Base-by-base conservation (phyloP, 129 eudicot species). In the Ambrosia trifida region DNA sequence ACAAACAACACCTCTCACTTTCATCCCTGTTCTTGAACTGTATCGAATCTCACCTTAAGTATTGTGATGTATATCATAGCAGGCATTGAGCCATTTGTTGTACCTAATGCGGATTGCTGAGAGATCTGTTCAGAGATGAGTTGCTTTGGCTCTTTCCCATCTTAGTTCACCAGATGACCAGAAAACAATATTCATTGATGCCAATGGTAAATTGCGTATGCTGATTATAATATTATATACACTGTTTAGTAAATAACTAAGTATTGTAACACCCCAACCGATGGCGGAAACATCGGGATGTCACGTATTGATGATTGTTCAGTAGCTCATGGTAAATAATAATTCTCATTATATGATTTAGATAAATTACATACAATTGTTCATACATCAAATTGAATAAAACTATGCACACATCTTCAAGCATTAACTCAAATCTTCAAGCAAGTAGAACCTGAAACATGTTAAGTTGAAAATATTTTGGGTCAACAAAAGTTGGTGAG, bases 141-240 rank as follows among this genome's bases (percentile, higher is more conserved):
- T 83, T 67, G 87, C 87, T 30, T 70, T 86, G 73, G 85, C 91
- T 57, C 87, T 86, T 60, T 83, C 91, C 14, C 91, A 86, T 76
- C 87, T 86, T 61, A 83, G 91, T 61, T 83, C 85, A 36, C 87
- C 91, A 12, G 83, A 80, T 30, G 85, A 86, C 61, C 91, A 83
- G 65, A 77, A 83, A 73, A 77, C 57, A 20, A 83, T 86, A 19
- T 86, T 83, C 38, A 60, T 86, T 31, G 91, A 83, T 17, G 76
- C 69, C n/a, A 86, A 80, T 80, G 91, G 91, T 36, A 61, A 35
- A 12, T 79, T 68, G 0, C 47, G 32, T 47, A 19, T 33, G 38
- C n/a, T n/a, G 35, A 46, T 75, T 57, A 8, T 20, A 51, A 24
- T 24, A 24, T 24, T 24, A 24, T 24, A 24, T 24, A 51, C 5